Base-by-base conservation (phyloP, 2,329 filamentous ascomycete species). In the Stemphylium lycopersici region DNA sequence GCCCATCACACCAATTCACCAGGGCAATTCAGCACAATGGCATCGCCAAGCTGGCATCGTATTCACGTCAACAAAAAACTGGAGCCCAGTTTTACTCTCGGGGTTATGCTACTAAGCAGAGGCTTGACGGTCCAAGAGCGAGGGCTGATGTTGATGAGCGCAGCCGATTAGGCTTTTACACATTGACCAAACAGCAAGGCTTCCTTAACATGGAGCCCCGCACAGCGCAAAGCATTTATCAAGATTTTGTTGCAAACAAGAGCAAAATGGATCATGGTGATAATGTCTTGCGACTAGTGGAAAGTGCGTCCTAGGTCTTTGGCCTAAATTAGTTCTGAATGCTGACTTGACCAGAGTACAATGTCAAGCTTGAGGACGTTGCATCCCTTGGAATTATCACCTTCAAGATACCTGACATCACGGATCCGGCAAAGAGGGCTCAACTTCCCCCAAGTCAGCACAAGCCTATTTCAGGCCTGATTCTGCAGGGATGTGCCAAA, bases 401-500 rank as follows among this genome's bases (percentile, higher is more conserved):
- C 32, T 64, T 49, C 50, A 56, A 57, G 20, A 61, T 72, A 29
- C 67, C 69, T 8, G 67, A 71, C 32, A 39, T 66, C 8, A 59
- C 52, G 12, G 61, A 72, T 26, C 20, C 59, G 4, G 33, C 39
- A 3, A 66, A 55, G 40, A 58, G 44, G 31, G 62, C 62, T 26
- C 52, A 53, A 15, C 45, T 70, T 12, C 67, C 69, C 11, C 65
- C 68, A 45, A 69, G 62, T 29, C 59, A 62, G 31, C 61, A 74
- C 40, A 61, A 62, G 32, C 15, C 55, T 1, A 58, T 63, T 15
- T 55, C 65, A 6, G 49, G 32, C 4, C 29, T 55, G 0, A 39
- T 75, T 12, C 59, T 74, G 3, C 52, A 73, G 37, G 71, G 65
- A 10, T 71, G 68, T 52, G 67, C 63, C 7, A 61, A 66, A 12